Conservation (phyloP, 2,329 filamentous ascomycete species). For the Talaromyces rugulosus region DNA sequence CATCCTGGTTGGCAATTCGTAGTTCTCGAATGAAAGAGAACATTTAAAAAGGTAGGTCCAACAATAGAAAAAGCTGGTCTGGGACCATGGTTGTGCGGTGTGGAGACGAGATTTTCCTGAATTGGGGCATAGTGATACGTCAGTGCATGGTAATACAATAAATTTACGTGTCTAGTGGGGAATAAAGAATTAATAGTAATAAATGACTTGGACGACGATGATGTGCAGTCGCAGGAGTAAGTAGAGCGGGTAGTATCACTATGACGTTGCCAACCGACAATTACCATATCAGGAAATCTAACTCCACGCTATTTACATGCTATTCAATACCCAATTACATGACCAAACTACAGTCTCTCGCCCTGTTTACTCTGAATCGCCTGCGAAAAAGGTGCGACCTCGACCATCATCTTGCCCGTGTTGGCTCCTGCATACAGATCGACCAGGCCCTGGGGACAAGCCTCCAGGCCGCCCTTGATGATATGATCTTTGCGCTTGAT, state of each 20-base stretch:
- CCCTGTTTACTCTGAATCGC: slow-evolving; percentile 12
- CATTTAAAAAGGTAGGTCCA: too few relatives aligned
- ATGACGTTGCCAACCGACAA: neutral
- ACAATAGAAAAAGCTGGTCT: too few relatives aligned
- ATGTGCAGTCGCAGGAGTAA: too few relatives aligned
- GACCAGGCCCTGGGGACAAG: slow-evolving; percentile 60
- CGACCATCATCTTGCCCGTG: slow-evolving; percentile 59
- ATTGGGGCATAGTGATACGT: too few relatives aligned
- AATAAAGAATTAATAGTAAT: too few relatives aligned
- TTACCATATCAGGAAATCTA: neutral
- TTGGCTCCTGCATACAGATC: slow-evolving; percentile 66
- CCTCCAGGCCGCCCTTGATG: slow-evolving; percentile 62
- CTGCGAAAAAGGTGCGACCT: slow-evolving; percentile 36
- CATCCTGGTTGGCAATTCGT: too few relatives aligned
- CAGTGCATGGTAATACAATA: too few relatives aligned
- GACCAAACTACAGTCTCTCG: neutral
- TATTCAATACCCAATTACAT: neutral
- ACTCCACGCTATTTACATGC: neutral
- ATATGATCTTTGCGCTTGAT: slow-evolving; percentile 69
- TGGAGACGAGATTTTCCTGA: too few relatives aligned
- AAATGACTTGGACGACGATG: too few relatives aligned
- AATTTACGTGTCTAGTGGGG: too few relatives aligned
- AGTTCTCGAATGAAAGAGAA: too few relatives aligned
- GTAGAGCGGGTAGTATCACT: neutral
- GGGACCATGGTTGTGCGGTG: too few relatives aligned